Conservation (phyloP, 192 early-diverging fungal genomes). For the Chytriomyces sp. region DNA sequence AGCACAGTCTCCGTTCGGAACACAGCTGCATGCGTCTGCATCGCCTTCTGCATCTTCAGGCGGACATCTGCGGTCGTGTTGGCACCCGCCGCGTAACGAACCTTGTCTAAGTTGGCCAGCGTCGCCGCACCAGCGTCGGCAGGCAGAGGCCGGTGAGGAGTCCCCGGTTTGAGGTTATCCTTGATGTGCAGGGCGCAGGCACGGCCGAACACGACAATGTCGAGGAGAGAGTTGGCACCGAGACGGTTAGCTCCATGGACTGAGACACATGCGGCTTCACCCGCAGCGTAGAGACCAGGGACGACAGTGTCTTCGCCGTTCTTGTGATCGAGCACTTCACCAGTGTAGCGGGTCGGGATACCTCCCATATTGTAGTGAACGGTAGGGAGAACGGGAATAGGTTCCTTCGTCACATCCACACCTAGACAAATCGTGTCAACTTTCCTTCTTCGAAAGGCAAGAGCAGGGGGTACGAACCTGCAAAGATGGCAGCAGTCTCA, state of each 20-base stretch:
- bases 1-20: conserved; percentile 90
- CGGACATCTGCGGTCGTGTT: conserved; percentile 83
- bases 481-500: conserved; percentile 97
- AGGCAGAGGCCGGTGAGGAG: conserved; percentile 80
- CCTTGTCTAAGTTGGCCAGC: conserved; percentile 94
- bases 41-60: conserved; percentile 95
- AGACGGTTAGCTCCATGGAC: conserved; percentile 99
- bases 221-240: conserved; percentile 96
- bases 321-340: conserved; percentile 81
- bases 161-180: conserved; percentile 84
- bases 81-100: conserved; percentile 81
- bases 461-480: conserved; percentile 55
- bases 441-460: background rate
- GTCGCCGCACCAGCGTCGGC: conserved; percentile 83
- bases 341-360: conserved; percentile 96
- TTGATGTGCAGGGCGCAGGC: conserved; percentile 93
- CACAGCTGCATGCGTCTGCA: conserved; percentile 97
- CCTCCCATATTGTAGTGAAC: conserved; percentile 99
- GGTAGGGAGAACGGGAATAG: conserved; percentile 97
- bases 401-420: conserved; percentile 99
- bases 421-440: conserved; percentile 17
- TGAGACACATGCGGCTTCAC: conserved; percentile 96
- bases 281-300: conserved; percentile 97
- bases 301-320: conserved; percentile 89
- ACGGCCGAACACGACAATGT: conserved; percentile 98